Evolutionary conservation across 2,329 filamentous ascomycete species (phyloP).

Genomic region (Alternaria longipes): DNA sequence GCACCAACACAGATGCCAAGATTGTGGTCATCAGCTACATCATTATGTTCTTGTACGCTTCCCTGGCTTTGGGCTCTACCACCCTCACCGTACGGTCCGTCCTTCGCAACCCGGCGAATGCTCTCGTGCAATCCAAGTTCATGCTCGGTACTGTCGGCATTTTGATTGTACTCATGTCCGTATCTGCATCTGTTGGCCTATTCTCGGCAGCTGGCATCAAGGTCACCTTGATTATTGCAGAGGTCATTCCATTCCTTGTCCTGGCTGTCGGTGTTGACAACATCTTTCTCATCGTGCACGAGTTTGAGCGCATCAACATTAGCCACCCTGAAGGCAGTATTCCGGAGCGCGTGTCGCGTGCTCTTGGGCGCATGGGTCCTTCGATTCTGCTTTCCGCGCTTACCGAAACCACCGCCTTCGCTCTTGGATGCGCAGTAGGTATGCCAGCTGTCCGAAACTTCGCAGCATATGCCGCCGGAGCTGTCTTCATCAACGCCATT

Average conservation of each 20-base stretch:
- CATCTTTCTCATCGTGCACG: conserved; percentile 97
- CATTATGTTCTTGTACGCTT: conserved; percentile 98
- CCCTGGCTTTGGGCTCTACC: conserved; percentile 87
- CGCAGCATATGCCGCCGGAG: conserved; percentile 93
- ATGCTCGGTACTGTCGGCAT: conserved; percentile 94
- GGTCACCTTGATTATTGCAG: conserved; percentile 95
- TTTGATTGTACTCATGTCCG: conserved; percentile 95
- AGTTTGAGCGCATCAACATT: conserved; percentile 93
- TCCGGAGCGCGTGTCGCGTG: conserved; percentile 83
- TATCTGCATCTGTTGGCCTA: conserved; percentile 90
- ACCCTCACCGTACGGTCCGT: conserved; percentile 80
- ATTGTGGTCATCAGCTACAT: conserved; percentile 97
- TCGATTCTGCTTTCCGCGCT: conserved; percentile 95
- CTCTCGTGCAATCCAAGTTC: conserved; percentile 95
- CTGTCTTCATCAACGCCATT: conserved; percentile 96
- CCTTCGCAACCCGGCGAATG: conserved; percentile 80
- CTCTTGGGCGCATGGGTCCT: conserved; percentile 94
- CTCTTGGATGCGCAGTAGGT: conserved; percentile 89
- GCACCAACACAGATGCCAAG: conserved; percentile 96
- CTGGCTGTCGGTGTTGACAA: conserved; percentile 97
- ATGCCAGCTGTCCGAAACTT: conserved; percentile 99
- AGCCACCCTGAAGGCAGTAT: conserved; percentile 90
- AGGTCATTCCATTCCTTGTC: conserved; percentile 97
- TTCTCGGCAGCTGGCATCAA: conserved; percentile 93
- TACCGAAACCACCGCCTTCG: conserved; percentile 93